Percentiles rank a stretch among this genome's conserved stretches.
phyloP scores from a whole-genome alignment of 768 basidiomycete species.

The Tulasnella sp. region DNA sequence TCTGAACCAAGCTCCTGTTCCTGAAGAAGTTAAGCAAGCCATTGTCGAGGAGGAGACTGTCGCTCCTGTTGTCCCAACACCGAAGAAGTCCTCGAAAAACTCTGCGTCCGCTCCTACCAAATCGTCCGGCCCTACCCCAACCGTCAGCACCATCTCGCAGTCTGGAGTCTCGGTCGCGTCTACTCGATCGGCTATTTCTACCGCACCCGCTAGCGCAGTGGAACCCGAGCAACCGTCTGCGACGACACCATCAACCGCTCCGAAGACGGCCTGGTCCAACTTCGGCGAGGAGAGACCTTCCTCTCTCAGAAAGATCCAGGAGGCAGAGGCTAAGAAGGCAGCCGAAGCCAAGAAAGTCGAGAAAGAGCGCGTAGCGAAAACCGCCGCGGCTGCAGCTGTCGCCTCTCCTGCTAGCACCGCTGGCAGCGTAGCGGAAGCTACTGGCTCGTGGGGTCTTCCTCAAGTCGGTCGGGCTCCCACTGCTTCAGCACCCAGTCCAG shows the following conservation, averaged over 20 bases:
- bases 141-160: neutral
- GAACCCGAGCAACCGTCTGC: neutral
- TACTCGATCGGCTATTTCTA: neutral
- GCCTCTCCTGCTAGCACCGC: slow-evolving; percentile 39
- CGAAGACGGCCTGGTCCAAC: slow-evolving; percentile 24
- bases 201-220: slow-evolving; percentile 10
- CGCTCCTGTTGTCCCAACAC: neutral
- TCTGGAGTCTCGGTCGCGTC: slow-evolving; percentile 14
- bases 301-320: slow-evolving; percentile 93
- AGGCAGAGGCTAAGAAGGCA: slow-evolving; percentile 80
- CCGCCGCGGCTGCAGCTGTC: slow-evolving; percentile 43
- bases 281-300: slow-evolving; percentile 34
- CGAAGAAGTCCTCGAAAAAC: neutral
- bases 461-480: slow-evolving; percentile 61
- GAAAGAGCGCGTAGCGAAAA: slow-evolving; percentile 62
- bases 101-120: neutral
- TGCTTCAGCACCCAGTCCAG: slow-evolving; percentile 43
- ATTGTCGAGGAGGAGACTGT: slow-evolving; percentile 12
- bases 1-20: neutral
- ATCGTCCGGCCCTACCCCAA: neutral
- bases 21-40: neutral
- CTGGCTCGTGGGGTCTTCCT: slow-evolving; percentile 81
- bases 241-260: slow-evolving; percentile 29
- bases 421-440: slow-evolving; percentile 39
- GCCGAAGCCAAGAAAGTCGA: slow-evolving; percentile 75